Evolutionary conservation across 73 alveolate species (phyloP), one percentile per base, ranked within the genome.

Genomic region (Symbiodinium natans): DNA sequence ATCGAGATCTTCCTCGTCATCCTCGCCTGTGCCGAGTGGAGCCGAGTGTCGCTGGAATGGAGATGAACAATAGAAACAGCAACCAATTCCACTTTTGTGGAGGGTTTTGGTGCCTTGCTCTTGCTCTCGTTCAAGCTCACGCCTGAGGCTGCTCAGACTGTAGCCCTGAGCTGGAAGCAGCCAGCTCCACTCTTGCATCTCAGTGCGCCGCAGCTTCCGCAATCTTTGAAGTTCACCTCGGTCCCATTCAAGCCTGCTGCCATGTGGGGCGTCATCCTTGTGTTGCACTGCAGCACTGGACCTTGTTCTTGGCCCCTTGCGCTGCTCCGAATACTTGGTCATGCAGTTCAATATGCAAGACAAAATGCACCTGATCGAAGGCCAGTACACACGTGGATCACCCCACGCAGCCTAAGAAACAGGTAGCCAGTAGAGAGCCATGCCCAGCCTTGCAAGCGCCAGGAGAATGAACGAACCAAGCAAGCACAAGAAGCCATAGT

Each of bases 291-390:
- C n/a, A n/a, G n/a, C n/a, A n/a, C n/a, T n/a, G 59, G 59, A 6
- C 13, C 59, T 46, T 46, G 13, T 13, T 63, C 80, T 63, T 63
- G 36, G 80, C 27, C 40, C 80, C 38, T 6, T 33, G 74, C 95
- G 95, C n/a, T 88, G 73, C 95, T 88, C 95, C 86, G 74, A 52
- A 34, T 88, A 88, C 46, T 40, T 88, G 38, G 95, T 88, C 36
- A 88, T n/a, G 86, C 95, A 88, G 71, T 88, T 77, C 86, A 88
- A 41, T 21, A 88, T 56, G 86, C 95, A 88, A 9, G 95, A 88
- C 74, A 88, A 73, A 34, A 88, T 56, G 74, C 86, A 88, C 95
- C 95, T 88, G 83, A n/a, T n/a, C n/a, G n/a, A n/a, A n/a, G n/a
- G n/a, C n/a, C n/a, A n/a, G n/a, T n/a, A n/a, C n/a, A n/a, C n/a